Conservation (phyloP, 2,329 filamentous ascomycete genomes). For the Talaromyces verruculosus region DNA sequence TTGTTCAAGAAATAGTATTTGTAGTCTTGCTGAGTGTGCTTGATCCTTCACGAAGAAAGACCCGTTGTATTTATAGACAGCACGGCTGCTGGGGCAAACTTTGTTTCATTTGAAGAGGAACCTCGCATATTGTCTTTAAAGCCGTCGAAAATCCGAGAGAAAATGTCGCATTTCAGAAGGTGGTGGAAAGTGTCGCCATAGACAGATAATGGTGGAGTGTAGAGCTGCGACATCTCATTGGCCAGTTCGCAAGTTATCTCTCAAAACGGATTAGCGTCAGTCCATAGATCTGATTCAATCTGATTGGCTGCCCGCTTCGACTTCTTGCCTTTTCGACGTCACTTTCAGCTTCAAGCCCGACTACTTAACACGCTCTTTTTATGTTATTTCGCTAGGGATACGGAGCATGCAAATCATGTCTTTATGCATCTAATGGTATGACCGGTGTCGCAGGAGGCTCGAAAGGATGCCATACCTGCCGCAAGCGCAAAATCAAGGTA, state of each 20-base stretch:
- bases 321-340: not conserved
- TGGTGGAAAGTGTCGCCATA: conserved; percentile 2
- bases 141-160: conserved; percentile 6
- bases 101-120: not conserved
- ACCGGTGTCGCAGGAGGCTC: conserved; percentile 14
- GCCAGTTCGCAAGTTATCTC: conserved; percentile 15
- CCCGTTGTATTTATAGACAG: conserved; percentile 3
- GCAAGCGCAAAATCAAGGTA: conserved; percentile 18
- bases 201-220: not conserved
- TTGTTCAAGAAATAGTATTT: not conserved
- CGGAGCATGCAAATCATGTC: not conserved
- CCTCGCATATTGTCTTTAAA: not conserved
- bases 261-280: conserved; percentile 6
- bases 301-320: not conserved
- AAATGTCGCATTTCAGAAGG: not conserved
- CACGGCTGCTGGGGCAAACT: not conserved
- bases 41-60: not conserved
- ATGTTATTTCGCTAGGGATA: not conserved
- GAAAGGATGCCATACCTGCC: conserved; percentile 20
- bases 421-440: not conserved
- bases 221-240: not conserved
- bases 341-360: not conserved
- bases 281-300: no score
- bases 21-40: not conserved
- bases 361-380: not conserved